Evolutionary conservation across 1,139 yeast genomes (phyloP).

Genomic region (Sugiyamaella castrensis): DNA sequence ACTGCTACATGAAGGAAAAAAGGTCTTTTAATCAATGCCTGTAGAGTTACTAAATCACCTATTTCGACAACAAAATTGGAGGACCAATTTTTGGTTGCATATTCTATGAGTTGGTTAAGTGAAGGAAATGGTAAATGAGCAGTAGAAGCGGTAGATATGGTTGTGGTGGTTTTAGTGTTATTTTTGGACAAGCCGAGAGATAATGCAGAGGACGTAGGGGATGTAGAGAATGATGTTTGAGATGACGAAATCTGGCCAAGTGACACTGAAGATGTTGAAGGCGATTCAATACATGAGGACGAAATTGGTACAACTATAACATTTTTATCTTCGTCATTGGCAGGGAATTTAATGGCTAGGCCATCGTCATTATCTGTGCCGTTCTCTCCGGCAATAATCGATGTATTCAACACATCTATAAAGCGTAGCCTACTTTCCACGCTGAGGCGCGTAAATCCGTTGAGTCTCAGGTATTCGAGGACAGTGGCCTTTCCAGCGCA

Average conservation of each 20-base stretch:
- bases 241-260: conserved; percentile 9
- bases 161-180: conserved; percentile 17
- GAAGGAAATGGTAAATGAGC: conserved; percentile 8
- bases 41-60: conserved; percentile 44
- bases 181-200: neutral
- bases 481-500: conserved; percentile 71
- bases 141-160: conserved; percentile 7
- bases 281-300: no score
- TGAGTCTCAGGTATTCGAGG: conserved; percentile 53
- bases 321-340: neutral
- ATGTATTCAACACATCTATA: neutral
- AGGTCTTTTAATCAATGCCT: conserved; percentile 65
- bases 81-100: conserved; percentile 70
- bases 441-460: conserved; percentile 51
- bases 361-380: neutral
- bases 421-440: neutral
- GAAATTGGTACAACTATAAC: no score
- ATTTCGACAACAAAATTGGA: conserved; percentile 61
- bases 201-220: neutral
- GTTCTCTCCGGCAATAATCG: no score
- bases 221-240: neutral
- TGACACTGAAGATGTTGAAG: no score
- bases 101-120: conserved; percentile 52
- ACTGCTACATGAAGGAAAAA: conserved; percentile 78
- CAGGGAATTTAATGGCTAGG: conserved; percentile 1